Conservation (phyloP, 225 moss, liverwort and hornwort genomes). For the Marchantia paleacea region DNA sequence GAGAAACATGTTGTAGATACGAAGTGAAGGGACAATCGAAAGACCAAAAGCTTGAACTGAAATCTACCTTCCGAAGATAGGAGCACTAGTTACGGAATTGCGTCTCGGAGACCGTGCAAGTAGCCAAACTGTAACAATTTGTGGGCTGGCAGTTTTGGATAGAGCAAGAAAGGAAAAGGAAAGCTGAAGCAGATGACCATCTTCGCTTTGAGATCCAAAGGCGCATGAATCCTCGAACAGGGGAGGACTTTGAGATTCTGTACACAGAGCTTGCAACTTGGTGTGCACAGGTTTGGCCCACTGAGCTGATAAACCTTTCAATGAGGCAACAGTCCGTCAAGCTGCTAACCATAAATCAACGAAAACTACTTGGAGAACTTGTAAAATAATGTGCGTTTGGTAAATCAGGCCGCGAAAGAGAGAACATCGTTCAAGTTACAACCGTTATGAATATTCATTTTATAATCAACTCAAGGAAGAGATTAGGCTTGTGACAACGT, state of each 20-base stretch:
- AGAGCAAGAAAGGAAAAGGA: conserved; percentile 65
- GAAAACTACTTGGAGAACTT: no score
- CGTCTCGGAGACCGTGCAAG: no score
- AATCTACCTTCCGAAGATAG: neutral
- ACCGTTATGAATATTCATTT: no score
- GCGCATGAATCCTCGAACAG: conserved; percentile 65
- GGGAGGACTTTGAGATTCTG: conserved; percentile 80
- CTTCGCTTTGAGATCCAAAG: conserved; percentile 69
- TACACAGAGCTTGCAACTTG: conserved; percentile 81
- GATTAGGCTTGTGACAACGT: no score
- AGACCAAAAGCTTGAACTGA: neutral
- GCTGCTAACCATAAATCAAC: no score
- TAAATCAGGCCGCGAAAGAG: no score
- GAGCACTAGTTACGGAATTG: no score
- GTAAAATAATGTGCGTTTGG: no score
- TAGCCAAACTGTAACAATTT: neutral
- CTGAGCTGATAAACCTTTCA: no score
- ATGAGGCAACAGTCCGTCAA: no score
- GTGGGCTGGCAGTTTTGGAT: conserved; percentile 58
- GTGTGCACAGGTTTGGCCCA: conserved; percentile 59
- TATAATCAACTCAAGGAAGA: no score
- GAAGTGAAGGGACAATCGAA: neutral
- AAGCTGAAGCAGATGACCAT: conserved; percentile 56
- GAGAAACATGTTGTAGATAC: neutral
- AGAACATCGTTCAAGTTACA: no score